These are phyloP conservation scores for Cardamine chenopodiifolia DNA, from an alignment of 345 rosid species.

Conservation along the genomic window DNA sequence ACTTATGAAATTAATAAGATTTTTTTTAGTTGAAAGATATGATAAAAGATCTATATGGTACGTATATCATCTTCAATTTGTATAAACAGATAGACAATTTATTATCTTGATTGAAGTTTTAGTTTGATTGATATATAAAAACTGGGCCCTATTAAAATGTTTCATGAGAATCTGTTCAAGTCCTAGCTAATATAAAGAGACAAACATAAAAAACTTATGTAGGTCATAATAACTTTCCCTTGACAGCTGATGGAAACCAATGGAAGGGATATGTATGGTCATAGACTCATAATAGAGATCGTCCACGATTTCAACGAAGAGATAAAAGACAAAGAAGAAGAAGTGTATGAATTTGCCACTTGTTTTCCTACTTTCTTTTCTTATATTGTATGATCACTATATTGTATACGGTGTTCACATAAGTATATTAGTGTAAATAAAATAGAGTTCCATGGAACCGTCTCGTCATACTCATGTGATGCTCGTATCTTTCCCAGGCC, in stretches of 20 bases:
- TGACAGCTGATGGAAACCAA: not conserved
- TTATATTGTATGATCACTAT: not conserved
- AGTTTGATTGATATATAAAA: no score
- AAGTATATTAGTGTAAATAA: not conserved
- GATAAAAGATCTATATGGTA: no score
- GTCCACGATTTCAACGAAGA: slow-evolving; percentile 1
- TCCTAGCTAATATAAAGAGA: no score
- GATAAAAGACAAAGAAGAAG: not conserved
- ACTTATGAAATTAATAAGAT: no score
- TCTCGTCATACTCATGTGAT: slow-evolving; percentile 52
- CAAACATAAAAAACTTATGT: no score
- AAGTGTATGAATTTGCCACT: slow-evolving; percentile 14
- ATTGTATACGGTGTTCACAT: not conserved
- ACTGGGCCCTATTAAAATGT: no score
- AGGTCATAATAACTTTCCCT: not conserved
- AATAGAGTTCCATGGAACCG: slow-evolving; percentile 24
- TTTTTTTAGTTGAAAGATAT: no score
- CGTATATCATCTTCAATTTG: no score
- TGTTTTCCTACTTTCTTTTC: not conserved
- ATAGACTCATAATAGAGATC: not conserved
- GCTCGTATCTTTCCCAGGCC: slow-evolving; percentile 73
- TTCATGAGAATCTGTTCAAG: no score
- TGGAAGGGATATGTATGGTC: not conserved
- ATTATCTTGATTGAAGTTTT: no score
- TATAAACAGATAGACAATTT: no score